Evolutionary conservation across 257 asterid genomes (phyloP).

Genomic region (Verbascum thapsus): DNA sequence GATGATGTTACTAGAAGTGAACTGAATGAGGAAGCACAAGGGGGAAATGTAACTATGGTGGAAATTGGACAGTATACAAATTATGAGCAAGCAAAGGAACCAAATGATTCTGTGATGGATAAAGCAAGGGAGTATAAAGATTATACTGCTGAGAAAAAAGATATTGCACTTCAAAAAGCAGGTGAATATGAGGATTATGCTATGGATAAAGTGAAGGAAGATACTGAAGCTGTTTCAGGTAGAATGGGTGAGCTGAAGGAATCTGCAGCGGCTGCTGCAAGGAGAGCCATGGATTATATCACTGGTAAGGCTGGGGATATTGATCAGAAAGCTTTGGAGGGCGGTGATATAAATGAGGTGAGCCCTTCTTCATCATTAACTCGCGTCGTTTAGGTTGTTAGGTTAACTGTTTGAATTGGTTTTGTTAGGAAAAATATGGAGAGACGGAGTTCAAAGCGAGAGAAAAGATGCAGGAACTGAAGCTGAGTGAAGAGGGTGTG

Average conservation of each 20-base stretch:
- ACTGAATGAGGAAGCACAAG: too few species aligned
- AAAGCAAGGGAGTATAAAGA: constrained; percentile 28
- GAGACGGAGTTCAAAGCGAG: constrained; percentile 27
- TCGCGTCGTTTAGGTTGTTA: not conserved
- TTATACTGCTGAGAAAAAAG: not conserved
- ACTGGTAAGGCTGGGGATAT: constrained; percentile 43
- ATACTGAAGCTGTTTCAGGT: constrained; percentile 34
- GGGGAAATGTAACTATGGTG: too few species aligned
- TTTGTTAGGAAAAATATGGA: constrained; percentile 19
- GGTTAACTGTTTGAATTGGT: not conserved
- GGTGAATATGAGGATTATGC: constrained; percentile 22
- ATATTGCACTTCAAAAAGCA: constrained; percentile 24
- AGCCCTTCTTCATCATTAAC: not conserved
- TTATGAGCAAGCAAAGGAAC: not conserved
- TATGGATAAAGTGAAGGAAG: constrained; percentile 30
- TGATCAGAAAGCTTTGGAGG: constrained; percentile 31
- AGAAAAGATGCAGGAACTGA: constrained; percentile 30
- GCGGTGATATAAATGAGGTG: constrained; percentile 25
- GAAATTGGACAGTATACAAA: not conserved
- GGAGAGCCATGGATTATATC: constrained; percentile 42
- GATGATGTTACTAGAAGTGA: too few species aligned
- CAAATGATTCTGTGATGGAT: not conserved
- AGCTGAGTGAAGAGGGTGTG: constrained; percentile 32
- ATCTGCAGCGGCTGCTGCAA: constrained; percentile 35
- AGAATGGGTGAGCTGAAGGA: constrained; percentile 44